phyloP scores from a whole-genome alignment of 331 rosid species.

The Pyracantha coccinea region DNA sequence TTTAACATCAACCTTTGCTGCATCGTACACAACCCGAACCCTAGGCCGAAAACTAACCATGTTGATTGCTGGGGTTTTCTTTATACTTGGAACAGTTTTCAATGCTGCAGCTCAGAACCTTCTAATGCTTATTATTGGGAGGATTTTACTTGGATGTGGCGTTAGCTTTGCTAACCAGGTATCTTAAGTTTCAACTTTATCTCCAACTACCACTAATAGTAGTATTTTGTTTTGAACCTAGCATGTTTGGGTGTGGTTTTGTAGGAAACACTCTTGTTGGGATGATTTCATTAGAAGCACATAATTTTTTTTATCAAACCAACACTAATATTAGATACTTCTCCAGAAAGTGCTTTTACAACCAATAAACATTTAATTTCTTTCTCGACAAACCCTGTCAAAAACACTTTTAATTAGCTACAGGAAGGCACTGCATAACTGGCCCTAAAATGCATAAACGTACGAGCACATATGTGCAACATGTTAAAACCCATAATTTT shows the following conservation, averaged over 20 bases:
- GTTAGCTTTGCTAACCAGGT: slow-evolving; percentile 53
- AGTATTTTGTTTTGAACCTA: background rate
- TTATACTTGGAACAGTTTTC: slow-evolving; percentile 43
- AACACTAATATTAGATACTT: too few species aligned
- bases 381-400: too few species aligned
- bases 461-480: too few species aligned
- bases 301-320: too few species aligned
- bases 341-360: background rate
- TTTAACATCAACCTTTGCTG: slow-evolving; percentile 34
- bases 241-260: background rate
- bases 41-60: slow-evolving; percentile 48
- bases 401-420: too few species aligned
- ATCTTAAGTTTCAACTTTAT: background rate
- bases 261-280: background rate
- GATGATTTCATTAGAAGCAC: background rate
- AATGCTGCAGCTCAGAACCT: slow-evolving; percentile 28
- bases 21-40: slow-evolving; percentile 27
- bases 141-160: slow-evolving; percentile 51
- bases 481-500: too few species aligned
- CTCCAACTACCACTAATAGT: background rate
- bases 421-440: too few species aligned
- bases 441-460: too few species aligned
- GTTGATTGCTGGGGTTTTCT: slow-evolving; percentile 49
- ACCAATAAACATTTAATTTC: background rate
- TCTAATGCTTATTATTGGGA: slow-evolving; percentile 30